Evolutionary conservation across 192 early-diverging fungal genomes (phyloP), one percentile per base, ranked within the genome.

Genomic region (Pilobolus umbonatus): DNA sequence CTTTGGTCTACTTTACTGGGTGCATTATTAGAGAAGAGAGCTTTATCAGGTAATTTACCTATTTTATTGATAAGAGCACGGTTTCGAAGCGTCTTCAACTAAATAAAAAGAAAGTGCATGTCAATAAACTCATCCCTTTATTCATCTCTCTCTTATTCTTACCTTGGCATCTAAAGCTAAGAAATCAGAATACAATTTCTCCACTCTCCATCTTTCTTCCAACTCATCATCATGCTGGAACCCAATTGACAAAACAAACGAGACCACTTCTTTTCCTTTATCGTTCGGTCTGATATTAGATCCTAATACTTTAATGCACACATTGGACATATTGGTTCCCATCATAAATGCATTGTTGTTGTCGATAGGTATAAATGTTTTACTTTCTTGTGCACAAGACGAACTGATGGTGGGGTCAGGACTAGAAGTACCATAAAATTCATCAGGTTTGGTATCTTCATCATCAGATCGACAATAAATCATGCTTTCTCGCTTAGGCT

Each of bases 181-280:
- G 72, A 96, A 93, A 66, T 96, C 94, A 2, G 84, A 81, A 66
- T 94, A 95, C 29, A 83, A 73, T 67, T 96, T 96, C 62, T 93
- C 90, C 45, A 93, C 78, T 8, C 81, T 85, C 92, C 94, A 94
- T 46, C 90, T 61, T 39, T 82, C 80, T 29, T 79, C 75, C 36
- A 73, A 76, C 0, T 14, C 19, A 14, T 9, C 29, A 21, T 60
- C 48, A 0, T 51, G 9, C 30, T 11, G 34, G 6, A 56, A 53
- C 4, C 75, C 69, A 21, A 89, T 63, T 0, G 72, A 66, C 21
- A 91, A 68, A 15, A 67, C 60, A 58, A 89, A 88, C 0, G 72
- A 76, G 7, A 87, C 39, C 15, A 88, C 76, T 51, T 92, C 90
- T 42, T 86, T 87, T 29, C 87, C 88, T 38, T 85, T 88, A 44